These are phyloP conservation scores for Suillus spraguei DNA, from an alignment of 768 basidiomycete genomes.

Conservation along the genomic window DNA sequence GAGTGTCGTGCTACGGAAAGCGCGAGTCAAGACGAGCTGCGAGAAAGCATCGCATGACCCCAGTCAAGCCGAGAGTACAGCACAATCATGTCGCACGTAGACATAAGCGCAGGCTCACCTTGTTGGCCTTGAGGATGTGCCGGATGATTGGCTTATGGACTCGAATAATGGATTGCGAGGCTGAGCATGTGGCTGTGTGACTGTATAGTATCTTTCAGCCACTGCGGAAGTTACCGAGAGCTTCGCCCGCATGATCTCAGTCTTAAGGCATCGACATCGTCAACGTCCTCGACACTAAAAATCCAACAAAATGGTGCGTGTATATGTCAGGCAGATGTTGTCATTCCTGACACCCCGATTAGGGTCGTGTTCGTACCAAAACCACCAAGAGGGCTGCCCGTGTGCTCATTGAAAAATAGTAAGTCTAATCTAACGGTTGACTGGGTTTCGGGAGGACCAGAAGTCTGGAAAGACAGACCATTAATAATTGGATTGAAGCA, in stretches of 20 bases:
- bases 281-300: constrained; percentile 28
- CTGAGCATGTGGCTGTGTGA: constrained; percentile 15
- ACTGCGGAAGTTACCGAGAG: constrained; percentile 30
- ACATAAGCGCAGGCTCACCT: constrained; percentile 45
- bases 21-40: constrained; percentile 70
- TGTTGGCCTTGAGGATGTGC: constrained; percentile 25
- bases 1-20: constrained; percentile 85
- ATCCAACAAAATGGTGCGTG: constrained; percentile 52
- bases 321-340: constrained; percentile 14
- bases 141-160: constrained; percentile 16
- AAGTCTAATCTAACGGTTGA: constrained; percentile 34
- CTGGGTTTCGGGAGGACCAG: not conserved
- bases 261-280: constrained; percentile 19
- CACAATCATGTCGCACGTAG: not conserved
- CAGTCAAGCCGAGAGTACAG: constrained; percentile 1
- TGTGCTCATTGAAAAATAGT: constrained; percentile 99
- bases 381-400: constrained; percentile 99
- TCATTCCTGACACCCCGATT: not conserved
- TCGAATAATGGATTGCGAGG: not conserved
- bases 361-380: constrained; percentile 99
- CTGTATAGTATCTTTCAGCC: constrained; percentile 41
- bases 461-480: not conserved
- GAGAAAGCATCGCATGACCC: constrained; percentile 15
- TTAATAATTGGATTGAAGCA: not conserved
- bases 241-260: not conserved